A percentile compares a stretch with the other conserved stretches of the same genome.
Evolutionary conservation across 148 eudicot species (phyloP).

Genomic region (Nyssa sinensis): DNA sequence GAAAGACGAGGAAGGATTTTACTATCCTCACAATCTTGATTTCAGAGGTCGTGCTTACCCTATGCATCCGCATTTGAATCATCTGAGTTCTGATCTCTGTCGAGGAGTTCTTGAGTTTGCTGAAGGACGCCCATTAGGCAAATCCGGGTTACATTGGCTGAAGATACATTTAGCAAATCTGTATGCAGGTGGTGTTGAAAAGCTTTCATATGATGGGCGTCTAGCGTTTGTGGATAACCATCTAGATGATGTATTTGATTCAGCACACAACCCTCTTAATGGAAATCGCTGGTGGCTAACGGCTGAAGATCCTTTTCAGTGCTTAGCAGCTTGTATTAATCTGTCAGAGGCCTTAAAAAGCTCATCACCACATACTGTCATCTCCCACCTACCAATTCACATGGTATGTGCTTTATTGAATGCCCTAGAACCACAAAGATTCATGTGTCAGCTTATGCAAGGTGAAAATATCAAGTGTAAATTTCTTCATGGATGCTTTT

Average conservation of each 20-base stretch:
- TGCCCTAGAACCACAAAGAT: constrained; percentile 2
- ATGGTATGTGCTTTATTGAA: constrained; percentile 43
- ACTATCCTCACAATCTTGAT: constrained; percentile 89
- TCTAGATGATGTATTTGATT: constrained; percentile 61
- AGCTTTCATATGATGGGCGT: constrained; percentile 77
- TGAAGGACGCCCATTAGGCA: constrained; percentile 82
- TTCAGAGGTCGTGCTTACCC: constrained; percentile 95
- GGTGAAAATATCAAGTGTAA: neutral
- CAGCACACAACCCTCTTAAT: constrained; percentile 67
- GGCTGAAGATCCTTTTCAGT: constrained; percentile 95
- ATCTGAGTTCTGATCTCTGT: constrained; percentile 84
- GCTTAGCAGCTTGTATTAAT: constrained; percentile 85
- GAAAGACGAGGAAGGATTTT: constrained; percentile 88
- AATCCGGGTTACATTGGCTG: constrained; percentile 77
- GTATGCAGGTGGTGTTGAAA: constrained; percentile 77
- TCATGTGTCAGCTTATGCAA: neutral
- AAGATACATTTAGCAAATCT: constrained; percentile 84
- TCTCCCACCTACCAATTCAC: constrained; percentile 87
- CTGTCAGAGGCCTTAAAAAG: constrained; percentile 72
- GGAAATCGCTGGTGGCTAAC: constrained; percentile 87
- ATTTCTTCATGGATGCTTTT: neutral
- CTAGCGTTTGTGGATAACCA: constrained; percentile 69
- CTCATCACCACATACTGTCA: constrained; percentile 56
- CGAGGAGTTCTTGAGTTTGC: constrained; percentile 94
- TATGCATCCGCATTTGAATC: constrained; percentile 92